Evolutionary conservation across 2,329 filamentous ascomycete genomes (phyloP).

Genomic region (Aspergillus melleus): DNA sequence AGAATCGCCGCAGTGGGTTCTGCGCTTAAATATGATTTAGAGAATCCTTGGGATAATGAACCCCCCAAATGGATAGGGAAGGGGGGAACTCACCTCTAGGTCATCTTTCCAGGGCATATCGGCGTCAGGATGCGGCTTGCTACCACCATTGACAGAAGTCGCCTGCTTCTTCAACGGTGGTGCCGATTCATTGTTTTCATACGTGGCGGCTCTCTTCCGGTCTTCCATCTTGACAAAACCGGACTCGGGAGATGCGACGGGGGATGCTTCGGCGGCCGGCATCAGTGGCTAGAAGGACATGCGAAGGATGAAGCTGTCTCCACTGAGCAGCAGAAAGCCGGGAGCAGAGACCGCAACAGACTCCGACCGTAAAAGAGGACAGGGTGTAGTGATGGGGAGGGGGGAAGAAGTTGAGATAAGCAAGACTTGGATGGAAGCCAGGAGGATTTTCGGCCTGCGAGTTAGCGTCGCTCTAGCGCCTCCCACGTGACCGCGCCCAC

Average conservation of each 20-base stretch:
- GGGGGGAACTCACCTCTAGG: slow-evolving; percentile 64
- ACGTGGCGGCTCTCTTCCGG: slow-evolving; percentile 89
- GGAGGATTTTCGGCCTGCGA: slow-evolving; percentile 44
- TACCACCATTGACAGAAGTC: slow-evolving; percentile 69
- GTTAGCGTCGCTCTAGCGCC: slow-evolving; percentile 34
- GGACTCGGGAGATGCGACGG: slow-evolving; percentile 73
- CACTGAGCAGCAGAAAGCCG: slow-evolving; percentile 37
- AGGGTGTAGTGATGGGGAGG: slow-evolving; percentile 19
- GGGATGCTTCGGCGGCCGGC: slow-evolving; percentile 76
- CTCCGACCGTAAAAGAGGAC: slow-evolving; percentile 21
- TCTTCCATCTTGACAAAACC: slow-evolving; percentile 96
- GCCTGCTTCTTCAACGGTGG: slow-evolving; percentile 92
- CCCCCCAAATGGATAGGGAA: slow-evolving; percentile 9
- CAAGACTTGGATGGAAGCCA: slow-evolving; percentile 31
- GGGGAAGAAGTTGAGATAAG: slow-evolving; percentile 32
- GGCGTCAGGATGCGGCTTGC: slow-evolving; percentile 63
- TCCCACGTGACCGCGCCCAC: slow-evolving; percentile 39
- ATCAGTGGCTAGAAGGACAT: slow-evolving; percentile 66
- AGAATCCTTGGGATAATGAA: slow-evolving; percentile 14
- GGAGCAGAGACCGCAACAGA: slow-evolving; percentile 27
- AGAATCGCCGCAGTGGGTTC: slow-evolving; percentile 4
- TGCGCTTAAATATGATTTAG: slow-evolving; percentile 4
- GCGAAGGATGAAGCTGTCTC: slow-evolving; percentile 31
- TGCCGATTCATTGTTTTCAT: slow-evolving; percentile 76
- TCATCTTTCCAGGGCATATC: slow-evolving; percentile 72